These are phyloP conservation scores for Xylariaceae sp. DNA, from an alignment of 2,329 filamentous ascomycete genomes.

Conservation along the genomic window DNA sequence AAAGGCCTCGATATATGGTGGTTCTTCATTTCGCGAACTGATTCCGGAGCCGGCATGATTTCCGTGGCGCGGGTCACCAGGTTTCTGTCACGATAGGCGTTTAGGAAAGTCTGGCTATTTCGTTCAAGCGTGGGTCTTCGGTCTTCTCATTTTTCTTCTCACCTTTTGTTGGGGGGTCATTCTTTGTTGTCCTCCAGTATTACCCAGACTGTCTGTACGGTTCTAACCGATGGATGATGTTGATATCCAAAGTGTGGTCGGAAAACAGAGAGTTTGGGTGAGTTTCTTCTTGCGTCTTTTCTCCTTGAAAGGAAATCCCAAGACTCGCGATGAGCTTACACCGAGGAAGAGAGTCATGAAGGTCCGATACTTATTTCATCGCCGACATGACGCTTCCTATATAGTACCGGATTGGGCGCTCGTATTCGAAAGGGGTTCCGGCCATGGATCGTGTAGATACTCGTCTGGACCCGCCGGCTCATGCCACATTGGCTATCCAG, in stretches of 20 bases:
- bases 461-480: slow-evolving; percentile 5
- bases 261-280: background rate
- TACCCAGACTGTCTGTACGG: background rate
- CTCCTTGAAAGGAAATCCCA: background rate
- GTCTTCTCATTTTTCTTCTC: background rate
- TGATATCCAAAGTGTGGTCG: background rate
- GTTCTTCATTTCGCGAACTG: slow-evolving; percentile 14
- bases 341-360: background rate
- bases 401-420: background rate
- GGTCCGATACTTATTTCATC: slow-evolving; percentile 10
- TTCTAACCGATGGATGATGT: slow-evolving; percentile 1
- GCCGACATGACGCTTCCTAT: background rate
- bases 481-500: slow-evolving; percentile 13
- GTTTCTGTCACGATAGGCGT: slow-evolving; percentile 12
- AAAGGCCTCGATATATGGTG: slow-evolving; percentile 28
- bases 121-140: background rate
- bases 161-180: slow-evolving; percentile 15
- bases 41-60: slow-evolving; percentile 15
- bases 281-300: too few relatives aligned
- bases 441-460: slow-evolving; percentile 7
- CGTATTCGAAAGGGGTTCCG: slow-evolving; percentile 5
- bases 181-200: slow-evolving; percentile 7
- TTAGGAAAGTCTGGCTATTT: slow-evolving; percentile 6
- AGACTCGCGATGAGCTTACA: background rate
- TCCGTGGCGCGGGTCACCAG: slow-evolving; percentile 9